Percentiles rank a stretch among this genome's conserved stretches.
These are phyloP conservation scores for Trypanosoma theileri DNA, from an alignment of 208 protist species.

Conservation along the genomic window DNA sequence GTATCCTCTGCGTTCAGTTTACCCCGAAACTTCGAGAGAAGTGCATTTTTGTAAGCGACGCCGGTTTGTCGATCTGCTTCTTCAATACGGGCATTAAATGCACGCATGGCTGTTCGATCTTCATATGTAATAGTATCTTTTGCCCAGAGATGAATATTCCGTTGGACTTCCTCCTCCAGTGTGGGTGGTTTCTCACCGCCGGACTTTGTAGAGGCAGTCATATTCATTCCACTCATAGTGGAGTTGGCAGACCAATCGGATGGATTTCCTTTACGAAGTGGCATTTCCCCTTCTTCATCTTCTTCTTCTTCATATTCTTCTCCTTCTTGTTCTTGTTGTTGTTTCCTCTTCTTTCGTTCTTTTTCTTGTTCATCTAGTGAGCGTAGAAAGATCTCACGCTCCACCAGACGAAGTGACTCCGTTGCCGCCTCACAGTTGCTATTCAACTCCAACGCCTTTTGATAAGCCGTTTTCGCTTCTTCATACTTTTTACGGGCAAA, in stretches of 20 bases:
- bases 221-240: constrained; percentile 7
- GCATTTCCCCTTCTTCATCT: background rate
- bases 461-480: constrained; percentile 74
- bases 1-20: constrained; percentile 41
- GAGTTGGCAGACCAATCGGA: constrained; percentile 17
- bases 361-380: constrained; percentile 33
- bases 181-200: background rate
- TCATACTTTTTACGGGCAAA: constrained; percentile 90
- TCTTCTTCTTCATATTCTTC: background rate
- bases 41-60: constrained; percentile 40
- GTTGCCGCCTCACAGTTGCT: constrained; percentile 41
- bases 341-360: background rate
- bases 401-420: constrained; percentile 38
- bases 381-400: constrained; percentile 42
- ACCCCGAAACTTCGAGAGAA: constrained; percentile 54
- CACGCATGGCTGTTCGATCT: constrained; percentile 45
- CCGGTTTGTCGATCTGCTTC: constrained; percentile 50
- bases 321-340: background rate
- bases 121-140: constrained; percentile 43
- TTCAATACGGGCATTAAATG: constrained; percentile 35
- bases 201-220: constrained; percentile 14
- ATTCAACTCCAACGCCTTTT: constrained; percentile 53
- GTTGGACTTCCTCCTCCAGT: constrained; percentile 16
- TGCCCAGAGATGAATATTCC: constrained; percentile 39
- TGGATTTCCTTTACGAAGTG: background rate